Evolutionary conservation across 2,329 filamentous ascomycete species (phyloP), one percentile per base, ranked within the genome.

Genomic region (Ophiostoma sp.): DNA sequence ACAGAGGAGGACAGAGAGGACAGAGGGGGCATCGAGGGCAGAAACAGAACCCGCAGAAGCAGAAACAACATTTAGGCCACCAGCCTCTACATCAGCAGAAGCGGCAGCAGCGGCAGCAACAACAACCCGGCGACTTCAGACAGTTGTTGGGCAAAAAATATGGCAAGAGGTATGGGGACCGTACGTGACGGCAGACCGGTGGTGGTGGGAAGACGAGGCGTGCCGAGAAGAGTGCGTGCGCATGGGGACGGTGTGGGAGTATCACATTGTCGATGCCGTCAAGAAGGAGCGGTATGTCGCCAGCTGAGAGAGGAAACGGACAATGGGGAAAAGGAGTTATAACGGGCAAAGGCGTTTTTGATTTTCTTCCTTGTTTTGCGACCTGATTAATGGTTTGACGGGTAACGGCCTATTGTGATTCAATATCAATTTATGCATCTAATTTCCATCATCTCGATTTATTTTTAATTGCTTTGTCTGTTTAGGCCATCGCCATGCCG

Each of bases 181-280:
- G 3, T 83, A 81, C 71, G 82, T 87, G 10, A 81, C 79, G 2
- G 81, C 80, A 0, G 77, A 81, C 7, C 79, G 76, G 62, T 88
- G 86, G 86, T 89, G 87, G 87, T 89, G 87, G 87, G 85, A 89
- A 60, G 83, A 88, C 41, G 77, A 79, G 15, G 80, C 77, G 0
- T 86, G 85, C 70, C 77, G 87, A 1, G 80, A 83, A 57, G 87
- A 89, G 76, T 89, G 87, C 72, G 75, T 82, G 20, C 77, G 82
- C 69, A 75, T 84, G 72, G 82, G 82, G 4, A 89, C 87, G 0
- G 80, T 81, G 69, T 89, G 86, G 85, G 84, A 88, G 73, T 88
- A 87, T 74, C 82, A 82, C 68, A 77, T 86, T 27, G 84, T 89
- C 71, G 81, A 86, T 70, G 86, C 83, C 1, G 80, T 87, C 36